Conservation (phyloP, 2,329 filamentous ascomycete genomes). For the Talaromyces albobiverticillius region DNA sequence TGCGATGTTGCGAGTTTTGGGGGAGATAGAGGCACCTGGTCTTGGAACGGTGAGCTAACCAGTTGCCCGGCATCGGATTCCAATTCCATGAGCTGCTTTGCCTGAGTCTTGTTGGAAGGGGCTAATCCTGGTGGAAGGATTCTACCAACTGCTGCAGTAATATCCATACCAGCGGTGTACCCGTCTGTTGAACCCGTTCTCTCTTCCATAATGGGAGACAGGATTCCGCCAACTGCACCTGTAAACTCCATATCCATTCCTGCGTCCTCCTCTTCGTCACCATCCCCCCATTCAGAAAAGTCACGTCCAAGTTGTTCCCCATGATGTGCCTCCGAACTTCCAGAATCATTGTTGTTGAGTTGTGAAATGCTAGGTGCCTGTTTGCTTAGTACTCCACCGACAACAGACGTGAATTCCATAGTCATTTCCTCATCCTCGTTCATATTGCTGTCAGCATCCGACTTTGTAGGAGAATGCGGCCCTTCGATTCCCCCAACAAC, state of each 20-base stretch:
- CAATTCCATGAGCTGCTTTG: conserved; percentile 59
- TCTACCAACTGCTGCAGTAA: conserved; percentile 62
- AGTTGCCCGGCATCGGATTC: conserved; percentile 52
- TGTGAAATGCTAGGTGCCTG: conserved; percentile 13
- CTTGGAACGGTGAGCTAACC: conserved; percentile 46
- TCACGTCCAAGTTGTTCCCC: conserved; percentile 21
- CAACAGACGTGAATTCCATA: conserved; percentile 48
- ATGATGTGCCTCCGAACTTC: conserved; percentile 17
- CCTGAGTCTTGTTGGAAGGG: conserved; percentile 45
- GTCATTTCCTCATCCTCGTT: conserved; percentile 46
- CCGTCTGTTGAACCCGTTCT: conserved; percentile 38
- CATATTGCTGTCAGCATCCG: conserved; percentile 27
- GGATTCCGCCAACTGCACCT: conserved; percentile 44
- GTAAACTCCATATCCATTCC: conserved; percentile 61
- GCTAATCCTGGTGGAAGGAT: conserved; percentile 51
- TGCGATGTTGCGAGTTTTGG: conserved; percentile 26
- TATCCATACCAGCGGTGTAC: conserved; percentile 63
- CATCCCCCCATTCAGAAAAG: conserved; percentile 21
- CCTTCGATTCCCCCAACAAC: conserved; percentile 40
- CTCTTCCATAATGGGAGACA: conserved; percentile 36
- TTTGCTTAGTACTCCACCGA: conserved; percentile 40
- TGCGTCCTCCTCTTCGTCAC: conserved; percentile 29
- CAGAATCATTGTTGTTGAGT: not conserved
- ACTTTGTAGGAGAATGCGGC: conserved; percentile 25
- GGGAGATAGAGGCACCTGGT: conserved; percentile 31